Percentiles rank a stretch among this genome's conserved stretches.
Conservation (phyloP, 2,329 filamentous ascomycete species). For the Diplodia scrobiculata region DNA sequence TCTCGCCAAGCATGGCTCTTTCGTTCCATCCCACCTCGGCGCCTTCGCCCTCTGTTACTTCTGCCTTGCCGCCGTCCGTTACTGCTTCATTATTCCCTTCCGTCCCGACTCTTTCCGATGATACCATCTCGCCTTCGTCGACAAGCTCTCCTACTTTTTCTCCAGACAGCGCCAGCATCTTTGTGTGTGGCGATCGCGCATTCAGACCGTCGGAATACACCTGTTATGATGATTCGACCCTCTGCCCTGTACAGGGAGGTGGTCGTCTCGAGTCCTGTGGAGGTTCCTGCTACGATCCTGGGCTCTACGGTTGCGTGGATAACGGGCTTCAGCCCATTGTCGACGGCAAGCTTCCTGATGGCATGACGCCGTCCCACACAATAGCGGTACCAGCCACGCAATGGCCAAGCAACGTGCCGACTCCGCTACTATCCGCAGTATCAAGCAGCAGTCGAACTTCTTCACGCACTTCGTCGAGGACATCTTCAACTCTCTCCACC, state of each 20-base stretch:
- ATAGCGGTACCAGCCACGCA: slow-evolving; percentile 5
- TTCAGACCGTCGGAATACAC: slow-evolving; percentile 25
- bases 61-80: background rate
- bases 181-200: slow-evolving; percentile 5
- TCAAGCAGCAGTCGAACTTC: background rate
- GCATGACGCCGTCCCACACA: slow-evolving; percentile 4
- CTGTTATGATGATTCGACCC: slow-evolving; percentile 14
- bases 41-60: background rate
- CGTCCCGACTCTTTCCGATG: slow-evolving; percentile 2
- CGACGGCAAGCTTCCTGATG: slow-evolving; percentile 8
- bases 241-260: slow-evolving; percentile 20
- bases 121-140: background rate
- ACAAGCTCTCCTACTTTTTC: background rate
- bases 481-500: slow-evolving; percentile 9
- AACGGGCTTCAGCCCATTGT: slow-evolving; percentile 10
- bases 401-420: slow-evolving; percentile 15
- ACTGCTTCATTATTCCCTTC: background rate
- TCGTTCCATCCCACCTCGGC: background rate
- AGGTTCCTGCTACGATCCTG: slow-evolving; percentile 23
- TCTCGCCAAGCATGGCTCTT: slow-evolving; percentile 16
- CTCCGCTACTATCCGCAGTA: background rate
- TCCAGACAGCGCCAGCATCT: slow-evolving; percentile 18
- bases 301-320: slow-evolving; percentile 16
- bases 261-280: slow-evolving; percentile 14
- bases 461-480: background rate